phyloP scores from a whole-genome alignment of 345 rosid species.

The Lepidium didymum region DNA sequence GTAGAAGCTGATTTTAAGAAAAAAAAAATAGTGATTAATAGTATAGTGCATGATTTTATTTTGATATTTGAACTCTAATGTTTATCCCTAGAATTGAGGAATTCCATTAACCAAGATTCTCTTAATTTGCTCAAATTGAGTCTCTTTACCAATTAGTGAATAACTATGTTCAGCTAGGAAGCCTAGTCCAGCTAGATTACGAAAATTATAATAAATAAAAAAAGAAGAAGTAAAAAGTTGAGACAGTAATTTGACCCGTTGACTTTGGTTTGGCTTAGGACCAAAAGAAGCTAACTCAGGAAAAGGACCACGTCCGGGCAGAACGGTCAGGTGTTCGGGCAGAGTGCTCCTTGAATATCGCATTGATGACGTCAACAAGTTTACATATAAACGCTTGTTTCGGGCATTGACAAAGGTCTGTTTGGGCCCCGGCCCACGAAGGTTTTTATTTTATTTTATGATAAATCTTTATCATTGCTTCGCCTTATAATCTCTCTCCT shows the following conservation, averaged over 20 bases:
- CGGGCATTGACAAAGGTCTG: constrained; percentile 8
- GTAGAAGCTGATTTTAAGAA: too few species aligned
- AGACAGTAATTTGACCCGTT: constrained; percentile 24
- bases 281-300: constrained; percentile 5
- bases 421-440: constrained; percentile 35
- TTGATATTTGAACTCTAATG: constrained; percentile 9
- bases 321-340: constrained; percentile 26
- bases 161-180: constrained; percentile 18
- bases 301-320: constrained; percentile 24
- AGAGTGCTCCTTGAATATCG: constrained; percentile 17
- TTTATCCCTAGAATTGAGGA: constrained; percentile 28
- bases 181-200: constrained; percentile 12
- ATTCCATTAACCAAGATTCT: constrained; percentile 33
- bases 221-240: background rate
- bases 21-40: background rate
- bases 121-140: constrained; percentile 30
- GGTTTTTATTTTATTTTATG: background rate
- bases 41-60: background rate
- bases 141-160: constrained; percentile 19
- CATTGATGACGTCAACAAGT: constrained; percentile 13
- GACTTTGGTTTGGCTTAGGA: constrained; percentile 20
- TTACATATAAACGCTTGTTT: background rate
- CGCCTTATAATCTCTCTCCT: constrained; percentile 4
- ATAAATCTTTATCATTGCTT: background rate
- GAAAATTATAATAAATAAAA: background rate